phyloP scores from a whole-genome alignment of 1,139 yeast genomes.

The Eremothecium cymbalariae region DNA sequence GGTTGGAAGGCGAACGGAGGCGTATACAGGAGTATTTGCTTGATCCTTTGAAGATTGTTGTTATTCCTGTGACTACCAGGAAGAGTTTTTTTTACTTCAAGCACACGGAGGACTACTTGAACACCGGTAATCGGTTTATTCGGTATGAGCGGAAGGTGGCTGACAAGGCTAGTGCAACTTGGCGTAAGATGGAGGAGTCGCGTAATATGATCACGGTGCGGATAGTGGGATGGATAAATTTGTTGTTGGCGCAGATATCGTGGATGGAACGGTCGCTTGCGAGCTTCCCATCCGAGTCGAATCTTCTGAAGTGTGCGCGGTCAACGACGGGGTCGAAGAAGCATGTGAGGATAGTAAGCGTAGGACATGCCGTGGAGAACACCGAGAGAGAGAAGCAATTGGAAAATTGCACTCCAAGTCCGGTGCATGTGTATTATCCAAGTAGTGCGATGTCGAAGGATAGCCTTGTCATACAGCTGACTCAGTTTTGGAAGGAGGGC shows the following conservation, averaged over 20 bases:
- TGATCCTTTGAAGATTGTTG: slow-evolving; percentile 41
- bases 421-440: slow-evolving; percentile 30
- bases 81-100: slow-evolving; percentile 53
- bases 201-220: slow-evolving; percentile 37
- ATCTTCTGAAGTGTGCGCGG: slow-evolving; percentile 24
- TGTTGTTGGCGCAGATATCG: slow-evolving; percentile 38
- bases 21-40: slow-evolving; percentile 16
- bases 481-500: slow-evolving; percentile 33
- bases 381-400: slow-evolving; percentile 8
- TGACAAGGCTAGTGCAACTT: slow-evolving; percentile 40
- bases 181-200: slow-evolving; percentile 39
- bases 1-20: background rate
- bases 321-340: slow-evolving; percentile 8
- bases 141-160: slow-evolving; percentile 36
- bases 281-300: slow-evolving; percentile 40
- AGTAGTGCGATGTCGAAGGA: slow-evolving; percentile 17
- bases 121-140: slow-evolving; percentile 29
- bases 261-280: slow-evolving; percentile 47
- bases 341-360: too few species aligned
- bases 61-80: slow-evolving; percentile 53
- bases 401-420: slow-evolving; percentile 20
- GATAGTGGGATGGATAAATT: slow-evolving; percentile 37
- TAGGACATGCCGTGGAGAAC: too few species aligned
- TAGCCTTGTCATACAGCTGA: slow-evolving; percentile 24
- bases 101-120: slow-evolving; percentile 38